Conservation (phyloP, 768 basidiomycete genomes). For the Tylopilus vinaceipallidus region DNA sequence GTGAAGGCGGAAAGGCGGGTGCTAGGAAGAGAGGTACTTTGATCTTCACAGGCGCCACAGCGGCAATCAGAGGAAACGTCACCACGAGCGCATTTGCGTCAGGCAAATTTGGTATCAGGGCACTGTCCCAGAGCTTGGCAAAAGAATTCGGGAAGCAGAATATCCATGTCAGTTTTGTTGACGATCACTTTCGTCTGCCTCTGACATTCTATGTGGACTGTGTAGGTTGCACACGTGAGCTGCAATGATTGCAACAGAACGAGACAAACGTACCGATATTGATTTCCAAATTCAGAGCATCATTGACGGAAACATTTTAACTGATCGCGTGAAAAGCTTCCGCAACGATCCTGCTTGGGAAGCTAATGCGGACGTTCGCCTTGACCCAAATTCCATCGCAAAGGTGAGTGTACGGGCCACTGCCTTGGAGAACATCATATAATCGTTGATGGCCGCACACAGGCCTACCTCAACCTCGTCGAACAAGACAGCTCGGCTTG, state of each 20-base stretch:
- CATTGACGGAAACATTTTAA: constrained; percentile 62
- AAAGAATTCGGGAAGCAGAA: constrained; percentile 76
- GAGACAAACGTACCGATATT: not conserved
- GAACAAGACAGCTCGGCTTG: constrained; percentile 70
- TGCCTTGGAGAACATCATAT: not conserved
- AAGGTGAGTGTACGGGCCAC: constrained; percentile 39
- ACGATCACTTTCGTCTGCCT: not conserved
- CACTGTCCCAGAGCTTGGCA: constrained; percentile 65
- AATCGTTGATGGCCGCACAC: not conserved
- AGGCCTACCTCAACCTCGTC: constrained; percentile 67
- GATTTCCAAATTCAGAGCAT: constrained; percentile 43
- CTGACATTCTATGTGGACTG: not conserved
- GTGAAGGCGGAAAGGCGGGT: constrained; percentile 36
- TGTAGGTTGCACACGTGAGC: constrained; percentile 65
- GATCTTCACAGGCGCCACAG: constrained; percentile 74
- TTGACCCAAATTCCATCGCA: constrained; percentile 70
- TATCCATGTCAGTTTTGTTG: constrained; percentile 50
- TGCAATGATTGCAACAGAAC: not conserved
- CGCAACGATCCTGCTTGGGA: constrained; percentile 39
- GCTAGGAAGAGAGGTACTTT: constrained; percentile 61
- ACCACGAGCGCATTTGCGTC: constrained; percentile 62
- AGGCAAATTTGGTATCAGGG: constrained; percentile 60
- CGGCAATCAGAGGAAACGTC: constrained; percentile 59
- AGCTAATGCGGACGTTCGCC: constrained; percentile 43
- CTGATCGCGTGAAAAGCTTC: constrained; percentile 33